Conservation (phyloP, 805 yeast genomes). For the Cyberlindnera samutprakarnensis region DNA sequence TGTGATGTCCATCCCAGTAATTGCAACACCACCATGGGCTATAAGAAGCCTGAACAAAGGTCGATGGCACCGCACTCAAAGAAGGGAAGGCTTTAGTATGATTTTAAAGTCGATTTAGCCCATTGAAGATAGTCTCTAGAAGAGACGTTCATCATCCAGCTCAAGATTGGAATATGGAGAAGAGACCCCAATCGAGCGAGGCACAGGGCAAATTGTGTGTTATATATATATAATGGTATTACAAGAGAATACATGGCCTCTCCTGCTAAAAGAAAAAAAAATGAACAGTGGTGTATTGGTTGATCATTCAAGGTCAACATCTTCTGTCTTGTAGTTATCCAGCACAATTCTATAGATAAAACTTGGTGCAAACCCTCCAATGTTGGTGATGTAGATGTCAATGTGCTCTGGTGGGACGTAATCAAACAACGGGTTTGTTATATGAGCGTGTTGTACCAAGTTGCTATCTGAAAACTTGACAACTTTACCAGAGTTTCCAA, state of each 20-base stretch:
- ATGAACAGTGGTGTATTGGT: conserved; percentile 1
- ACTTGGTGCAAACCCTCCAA: conserved; percentile 93
- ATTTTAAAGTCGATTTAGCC: conserved; percentile 33
- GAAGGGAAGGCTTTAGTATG: conserved; percentile 34
- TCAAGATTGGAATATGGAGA: conserved; percentile 38
- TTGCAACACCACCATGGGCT: conserved; percentile 23
- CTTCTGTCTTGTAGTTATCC: conserved; percentile 87
- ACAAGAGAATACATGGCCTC: conserved; percentile 1
- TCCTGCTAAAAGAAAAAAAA: conserved; percentile 1
- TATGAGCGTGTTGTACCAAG: conserved; percentile 65
- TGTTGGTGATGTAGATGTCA: conserved; percentile 87
- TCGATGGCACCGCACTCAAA: conserved; percentile 54
- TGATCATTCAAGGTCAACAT: conserved; percentile 46
- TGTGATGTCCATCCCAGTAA: conserved; percentile 19
- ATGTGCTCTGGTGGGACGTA: conserved; percentile 91
- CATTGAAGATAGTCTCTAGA: too few relatives aligned
- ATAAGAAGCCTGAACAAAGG: conserved; percentile 11
- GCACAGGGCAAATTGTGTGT: conserved; percentile 39
- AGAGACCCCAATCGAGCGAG: conserved; percentile 47
- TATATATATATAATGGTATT: background rate
- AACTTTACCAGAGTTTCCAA: conserved; percentile 91
- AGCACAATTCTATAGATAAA: conserved; percentile 91
- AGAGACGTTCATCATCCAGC: too few relatives aligned
- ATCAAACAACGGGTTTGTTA: conserved; percentile 83
- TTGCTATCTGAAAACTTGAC: conserved; percentile 65